Evolutionary conservation across 805 yeast species (phyloP), one percentile per base, ranked within the genome.

Genomic region (Saccharomycopsis vini): DNA sequence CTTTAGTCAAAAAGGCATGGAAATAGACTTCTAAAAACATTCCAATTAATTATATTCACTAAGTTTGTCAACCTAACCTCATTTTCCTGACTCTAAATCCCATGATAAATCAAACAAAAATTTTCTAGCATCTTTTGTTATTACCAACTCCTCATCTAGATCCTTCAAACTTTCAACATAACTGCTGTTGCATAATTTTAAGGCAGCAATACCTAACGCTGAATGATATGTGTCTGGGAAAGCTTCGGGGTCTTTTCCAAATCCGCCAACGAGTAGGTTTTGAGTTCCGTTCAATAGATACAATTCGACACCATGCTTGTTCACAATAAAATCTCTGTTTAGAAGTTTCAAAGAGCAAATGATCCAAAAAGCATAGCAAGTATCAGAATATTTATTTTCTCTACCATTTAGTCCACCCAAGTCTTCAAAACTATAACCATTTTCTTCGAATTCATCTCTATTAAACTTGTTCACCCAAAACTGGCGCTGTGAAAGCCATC

Each of bases 361-460:
- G 37, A 76, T 73, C 96, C 96, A 88, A 69, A 87, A 88, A 5
- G 81, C 73, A 56, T 88, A 88, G 63, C 97, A 88, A 0, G 95
- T 81, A 60, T 88, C 97, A 3, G 82, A 82, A 45, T 69, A 72
- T 58, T 88, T 88, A 58, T 86, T 86, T n/a, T 75, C 77, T 38
- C 97, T 67, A 1, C 97, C 97, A 59, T 87, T 85, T 57, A 84
- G 78, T 0, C 90, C 90, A 2, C 96, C 96, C 42, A 62, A 62
- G 55, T 81, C 90, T 2, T 57, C 62, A 40, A 50, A 39, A 15
- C 36, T 50, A 35, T 39, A 50, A 15, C 39, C 48, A 30, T 40
- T 42, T 22, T 37, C 40, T 23, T 60, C 60, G 39, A 56, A 54
- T 16, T 58, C 65, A 39, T 56, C 57, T 31, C 44, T 47, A 12